These are phyloP conservation scores for Lepiota venenata DNA, from an alignment of 768 basidiomycete genomes.

Conservation along the genomic window DNA sequence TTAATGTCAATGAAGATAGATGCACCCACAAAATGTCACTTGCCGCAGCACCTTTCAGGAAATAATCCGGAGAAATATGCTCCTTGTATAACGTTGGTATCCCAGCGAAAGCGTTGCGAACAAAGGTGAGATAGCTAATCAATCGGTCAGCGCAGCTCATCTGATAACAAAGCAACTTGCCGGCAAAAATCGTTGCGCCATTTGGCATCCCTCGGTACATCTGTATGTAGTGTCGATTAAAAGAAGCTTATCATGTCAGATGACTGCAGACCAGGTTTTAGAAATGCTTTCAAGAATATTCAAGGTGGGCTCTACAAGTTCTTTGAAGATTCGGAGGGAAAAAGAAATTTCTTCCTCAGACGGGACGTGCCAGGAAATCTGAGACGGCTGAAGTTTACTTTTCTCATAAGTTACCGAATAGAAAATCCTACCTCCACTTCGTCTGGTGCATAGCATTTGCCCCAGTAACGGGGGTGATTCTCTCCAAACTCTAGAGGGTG, in stretches of 20 bases:
- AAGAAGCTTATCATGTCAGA: neutral
- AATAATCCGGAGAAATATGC: slow-evolving; percentile 45
- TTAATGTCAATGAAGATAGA: neutral
- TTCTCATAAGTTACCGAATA: neutral
- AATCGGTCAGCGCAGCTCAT: neutral
- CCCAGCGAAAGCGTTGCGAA: slow-evolving; percentile 74
- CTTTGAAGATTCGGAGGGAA: slow-evolving; percentile 62
- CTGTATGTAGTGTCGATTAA: slow-evolving; percentile 23
- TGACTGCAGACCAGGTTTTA: slow-evolving; percentile 43
- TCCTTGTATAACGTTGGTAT: slow-evolving; percentile 66
- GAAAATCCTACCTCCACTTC: slow-evolving; percentile 59
- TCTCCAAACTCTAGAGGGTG: slow-evolving; percentile 53
- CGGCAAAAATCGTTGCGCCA: slow-evolving; percentile 91
- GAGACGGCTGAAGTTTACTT: neutral
- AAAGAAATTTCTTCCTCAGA: slow-evolving; percentile 69
- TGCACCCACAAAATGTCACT: slow-evolving; percentile 66
- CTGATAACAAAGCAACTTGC: slow-evolving; percentile 29
- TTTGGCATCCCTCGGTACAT: slow-evolving; percentile 45
- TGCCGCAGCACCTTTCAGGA: slow-evolving; percentile 37
- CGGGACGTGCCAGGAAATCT: slow-evolving; percentile 82
- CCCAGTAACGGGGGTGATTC: slow-evolving; percentile 77
- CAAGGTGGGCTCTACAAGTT: slow-evolving; percentile 64
- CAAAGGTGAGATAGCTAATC: slow-evolving; percentile 59
- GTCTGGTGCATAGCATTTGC: slow-evolving; percentile 65
- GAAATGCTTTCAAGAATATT: slow-evolving; percentile 49